phyloP scores from a whole-genome alignment of 495 filamentous ascomycete genomes.

The Lophium mytilinum region DNA sequence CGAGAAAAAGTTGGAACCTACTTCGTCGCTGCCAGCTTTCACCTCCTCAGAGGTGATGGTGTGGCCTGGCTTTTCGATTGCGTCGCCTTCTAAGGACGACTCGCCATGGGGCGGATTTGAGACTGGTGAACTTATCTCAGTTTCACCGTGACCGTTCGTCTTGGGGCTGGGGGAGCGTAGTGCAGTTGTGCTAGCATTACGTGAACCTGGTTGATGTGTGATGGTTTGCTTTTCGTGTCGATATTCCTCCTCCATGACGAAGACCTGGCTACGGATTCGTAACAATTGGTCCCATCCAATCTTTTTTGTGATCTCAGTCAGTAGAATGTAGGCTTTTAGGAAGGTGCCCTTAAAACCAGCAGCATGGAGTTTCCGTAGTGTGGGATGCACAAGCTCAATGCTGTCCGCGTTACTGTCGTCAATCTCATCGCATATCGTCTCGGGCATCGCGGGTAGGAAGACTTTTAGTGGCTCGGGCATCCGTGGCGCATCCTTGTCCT shows the following conservation, averaged over 20 bases:
- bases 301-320: constrained; percentile 89
- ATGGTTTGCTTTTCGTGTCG: constrained; percentile 74
- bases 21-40: constrained; percentile 67
- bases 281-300: constrained; percentile 97
- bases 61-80: constrained; percentile 73
- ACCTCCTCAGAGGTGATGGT: constrained; percentile 74
- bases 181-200: constrained; percentile 68
- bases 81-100: constrained; percentile 27
- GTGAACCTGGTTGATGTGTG: constrained; percentile 39
- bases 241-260: constrained; percentile 99
- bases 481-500: constrained; percentile 90
- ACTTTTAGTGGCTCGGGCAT: constrained; percentile 87
- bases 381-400: constrained; percentile 78
- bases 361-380: constrained; percentile 77
- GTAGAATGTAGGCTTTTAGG: constrained; percentile 82
- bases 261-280: constrained; percentile 87
- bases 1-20: constrained; percentile 8
- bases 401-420: constrained; percentile 71
- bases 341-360: constrained; percentile 89
- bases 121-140: constrained; percentile 26
- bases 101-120: constrained; percentile 14
- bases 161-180: constrained; percentile 56
- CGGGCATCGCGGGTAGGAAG: constrained; percentile 74
- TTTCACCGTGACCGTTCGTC: constrained; percentile 51
- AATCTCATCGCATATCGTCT: constrained; percentile 92